These are phyloP conservation scores for Usnea hakonensis DNA, from an alignment of 495 filamentous ascomycete species.

Conservation along the genomic window DNA sequence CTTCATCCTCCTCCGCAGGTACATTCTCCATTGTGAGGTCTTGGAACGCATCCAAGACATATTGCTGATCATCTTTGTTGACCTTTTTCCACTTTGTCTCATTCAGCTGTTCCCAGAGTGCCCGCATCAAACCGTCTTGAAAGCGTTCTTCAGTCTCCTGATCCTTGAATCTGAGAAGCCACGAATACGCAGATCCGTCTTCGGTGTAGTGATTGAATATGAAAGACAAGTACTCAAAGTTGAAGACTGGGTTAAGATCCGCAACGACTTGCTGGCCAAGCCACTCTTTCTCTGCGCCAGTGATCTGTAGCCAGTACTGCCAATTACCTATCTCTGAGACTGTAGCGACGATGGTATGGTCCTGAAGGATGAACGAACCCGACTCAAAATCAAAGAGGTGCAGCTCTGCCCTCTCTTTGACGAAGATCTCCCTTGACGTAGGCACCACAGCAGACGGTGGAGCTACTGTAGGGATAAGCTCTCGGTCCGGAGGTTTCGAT, in stretches of 20 bases:
- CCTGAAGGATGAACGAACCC: constrained; percentile 77
- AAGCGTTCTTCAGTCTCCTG: constrained; percentile 72
- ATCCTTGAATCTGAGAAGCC: constrained; percentile 88
- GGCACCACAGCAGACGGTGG: constrained; percentile 60
- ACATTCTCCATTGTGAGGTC: constrained; percentile 87
- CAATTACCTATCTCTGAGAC: constrained; percentile 84
- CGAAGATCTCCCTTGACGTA: constrained; percentile 61
- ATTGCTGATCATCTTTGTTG: constrained; percentile 87
- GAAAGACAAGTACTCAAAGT: constrained; percentile 95
- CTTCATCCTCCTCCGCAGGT: constrained; percentile 46
- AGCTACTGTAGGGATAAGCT: constrained; percentile 38
- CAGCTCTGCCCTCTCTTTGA: constrained; percentile 70
- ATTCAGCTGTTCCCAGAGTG: constrained; percentile 94
- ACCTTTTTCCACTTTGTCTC: constrained; percentile 89
- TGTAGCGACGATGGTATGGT: constrained; percentile 60
- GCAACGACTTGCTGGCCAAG: constrained; percentile 75
- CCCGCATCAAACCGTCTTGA: constrained; percentile 90
- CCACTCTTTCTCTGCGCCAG: constrained; percentile 72
- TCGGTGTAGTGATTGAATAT: constrained; percentile 95
- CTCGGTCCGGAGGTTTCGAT: constrained; percentile 29
- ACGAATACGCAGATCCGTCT: constrained; percentile 88
- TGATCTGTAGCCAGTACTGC: constrained; percentile 94
- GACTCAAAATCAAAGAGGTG: constrained; percentile 88
- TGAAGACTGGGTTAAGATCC: constrained; percentile 97
- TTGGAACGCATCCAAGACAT: constrained; percentile 91